Evolutionary conservation across 805 yeast genomes (phyloP), one percentile per base, ranked within the genome.

Genomic region (Spathaspora passalidarum): DNA sequence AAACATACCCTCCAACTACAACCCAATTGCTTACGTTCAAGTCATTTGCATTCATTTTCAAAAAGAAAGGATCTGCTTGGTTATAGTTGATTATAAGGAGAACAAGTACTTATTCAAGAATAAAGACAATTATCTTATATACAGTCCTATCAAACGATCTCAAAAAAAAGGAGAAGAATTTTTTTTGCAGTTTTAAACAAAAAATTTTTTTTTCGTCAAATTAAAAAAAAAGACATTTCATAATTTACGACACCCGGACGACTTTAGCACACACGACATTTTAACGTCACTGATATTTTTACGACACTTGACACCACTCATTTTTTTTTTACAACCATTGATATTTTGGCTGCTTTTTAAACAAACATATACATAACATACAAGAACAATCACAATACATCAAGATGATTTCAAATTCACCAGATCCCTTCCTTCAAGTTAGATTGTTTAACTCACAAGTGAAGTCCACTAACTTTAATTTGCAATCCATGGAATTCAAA

Each of bases 401-500:
- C 19, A 10, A 21, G 3, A 45, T 48, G 50, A 22, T 48, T 22
- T 42, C 38, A 18, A 47, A 43, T 32, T 44, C 51, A 9, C 70
- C 69, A n/a, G 69, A 65, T 52, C 49, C 56, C 19, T 66, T 62
- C 51, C 66, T 63, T 45, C 65, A 61, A 38, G 59, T 66, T 20
- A 56, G 75, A 38, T 51, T 65, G 40, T 49, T 60, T 43, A 61
- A 66, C 45, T 56, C 65, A 23, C 56, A 62, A 22, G 41, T 67
- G 44, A 69, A 65, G 49, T 72, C 80, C 4, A 52, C 72, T 21
- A 64, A 73, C 52, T 62, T 72, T 36, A 61, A 61, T 20, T 56
- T 80, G 38, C 71, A 70, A 42, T 55, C 68, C 42, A 76, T 76
- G 69, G 83, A 79, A 55, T 71, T 68, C 48, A 62, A 66, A 43